Conservation (phyloP, 2,329 filamentous ascomycete genomes). For the Xylariaceae sp. region DNA sequence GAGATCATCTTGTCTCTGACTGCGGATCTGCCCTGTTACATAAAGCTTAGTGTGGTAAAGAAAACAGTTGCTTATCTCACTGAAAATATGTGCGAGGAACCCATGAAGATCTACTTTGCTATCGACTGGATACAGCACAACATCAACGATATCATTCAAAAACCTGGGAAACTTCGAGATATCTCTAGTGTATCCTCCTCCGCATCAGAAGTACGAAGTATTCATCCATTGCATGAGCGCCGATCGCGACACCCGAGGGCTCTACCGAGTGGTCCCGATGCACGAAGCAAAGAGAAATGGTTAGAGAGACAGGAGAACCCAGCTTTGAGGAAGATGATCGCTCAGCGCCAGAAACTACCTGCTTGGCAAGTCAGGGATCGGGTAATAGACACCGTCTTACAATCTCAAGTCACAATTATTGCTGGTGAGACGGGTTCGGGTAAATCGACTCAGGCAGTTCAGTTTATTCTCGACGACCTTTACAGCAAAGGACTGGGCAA, state of each 20-base stretch:
- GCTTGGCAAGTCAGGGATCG: slow-evolving; percentile 79
- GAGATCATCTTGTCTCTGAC: slow-evolving; percentile 64
- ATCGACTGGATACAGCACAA: slow-evolving; percentile 89
- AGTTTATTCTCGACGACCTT: slow-evolving; percentile 90
- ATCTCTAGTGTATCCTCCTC: slow-evolving; percentile 74
- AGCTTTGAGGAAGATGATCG: slow-evolving; percentile 69
- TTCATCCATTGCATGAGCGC: slow-evolving; percentile 31
- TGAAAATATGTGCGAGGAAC: slow-evolving; percentile 69
- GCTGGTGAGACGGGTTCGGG: slow-evolving; percentile 95
- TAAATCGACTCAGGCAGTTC: slow-evolving; percentile 94
- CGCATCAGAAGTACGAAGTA: slow-evolving; percentile 48
- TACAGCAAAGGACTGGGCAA: slow-evolving; percentile 70
- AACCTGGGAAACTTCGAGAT: slow-evolving; percentile 76
- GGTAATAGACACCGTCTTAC: slow-evolving; percentile 69
- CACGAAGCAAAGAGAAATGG: slow-evolving; percentile 63
- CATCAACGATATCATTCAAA: slow-evolving; percentile 74
- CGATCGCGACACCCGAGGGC: slow-evolving; percentile 47
- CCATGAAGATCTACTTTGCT: slow-evolving; percentile 82
- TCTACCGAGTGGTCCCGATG: slow-evolving; percentile 59
- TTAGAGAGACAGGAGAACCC: slow-evolving; percentile 58
- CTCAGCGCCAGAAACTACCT: slow-evolving; percentile 67
- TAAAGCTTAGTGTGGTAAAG: slow-evolving; percentile 81
- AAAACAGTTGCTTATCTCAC: slow-evolving; percentile 67
- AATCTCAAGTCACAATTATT: slow-evolving; percentile 88
- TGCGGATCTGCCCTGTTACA: slow-evolving; percentile 77